Evolutionary conservation across 208 protist species (phyloP).

Genomic region (Acanthamoeba castellanii): DNA sequence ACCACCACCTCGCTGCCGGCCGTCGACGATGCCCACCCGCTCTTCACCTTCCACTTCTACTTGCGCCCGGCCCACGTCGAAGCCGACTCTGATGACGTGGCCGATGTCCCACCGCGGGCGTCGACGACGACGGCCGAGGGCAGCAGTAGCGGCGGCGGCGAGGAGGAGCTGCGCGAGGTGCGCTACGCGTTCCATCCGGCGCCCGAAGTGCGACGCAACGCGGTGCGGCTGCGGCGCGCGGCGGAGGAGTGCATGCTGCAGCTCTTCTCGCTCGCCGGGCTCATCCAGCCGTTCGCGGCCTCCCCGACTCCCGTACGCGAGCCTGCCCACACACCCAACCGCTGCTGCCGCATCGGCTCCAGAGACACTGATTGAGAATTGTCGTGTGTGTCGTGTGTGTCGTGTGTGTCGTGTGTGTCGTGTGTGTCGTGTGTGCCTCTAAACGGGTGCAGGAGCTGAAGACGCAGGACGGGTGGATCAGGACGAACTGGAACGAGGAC

Average conservation of each 20-base stretch:
- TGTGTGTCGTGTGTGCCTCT: too few relatives aligned
- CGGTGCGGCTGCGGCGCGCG: background rate
- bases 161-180: background rate
- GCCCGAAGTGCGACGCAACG: conserved; percentile 2
- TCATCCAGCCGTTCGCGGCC: background rate
- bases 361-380: too few relatives aligned
- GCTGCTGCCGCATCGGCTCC: too few relatives aligned
- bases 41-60: conserved; percentile 18
- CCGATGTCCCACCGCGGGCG: too few relatives aligned
- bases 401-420: too few relatives aligned
- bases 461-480: background rate
- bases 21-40: background rate
- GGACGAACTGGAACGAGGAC: background rate
- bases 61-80: background rate
- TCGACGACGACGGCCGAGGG: background rate
- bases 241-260: conserved; percentile 37
- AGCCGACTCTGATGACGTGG: background rate
- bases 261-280: background rate
- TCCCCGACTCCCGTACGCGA: background rate
- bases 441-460: background rate
- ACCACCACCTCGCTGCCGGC: background rate
- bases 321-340: too few relatives aligned
- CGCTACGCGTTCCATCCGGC: background rate
- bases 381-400: too few relatives aligned
- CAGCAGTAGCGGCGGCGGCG: background rate